Percentiles rank a stretch among this genome's conserved stretches.
Evolutionary conservation across 2,329 filamentous ascomycete species (phyloP).

Genomic region (Fusarium continuum): DNA sequence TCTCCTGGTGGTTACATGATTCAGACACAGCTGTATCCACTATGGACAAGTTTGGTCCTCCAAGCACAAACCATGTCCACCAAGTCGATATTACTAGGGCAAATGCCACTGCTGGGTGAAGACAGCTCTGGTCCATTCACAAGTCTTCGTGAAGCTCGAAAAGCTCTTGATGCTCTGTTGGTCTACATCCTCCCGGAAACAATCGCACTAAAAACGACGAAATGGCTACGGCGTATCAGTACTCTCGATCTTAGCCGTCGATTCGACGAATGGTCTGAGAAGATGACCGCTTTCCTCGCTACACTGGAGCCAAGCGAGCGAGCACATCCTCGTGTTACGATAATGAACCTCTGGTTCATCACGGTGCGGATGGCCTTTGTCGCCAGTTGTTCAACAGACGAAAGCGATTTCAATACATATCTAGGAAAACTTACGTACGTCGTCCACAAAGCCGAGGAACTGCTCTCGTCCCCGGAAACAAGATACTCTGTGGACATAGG

Average conservation of each 20-base stretch:
- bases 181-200: constrained; percentile 18
- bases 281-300: constrained; percentile 5
- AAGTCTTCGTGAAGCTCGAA: constrained; percentile 12
- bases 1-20: too few relatives aligned
- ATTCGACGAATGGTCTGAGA: constrained; percentile 6
- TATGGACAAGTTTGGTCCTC: constrained; percentile 23
- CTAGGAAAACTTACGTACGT: constrained; percentile 11
- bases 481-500: constrained; percentile 21
- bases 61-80: constrained; percentile 21
- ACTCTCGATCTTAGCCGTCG: background rate
- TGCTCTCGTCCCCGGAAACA: background rate
- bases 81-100: background rate
- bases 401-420: constrained; percentile 7
- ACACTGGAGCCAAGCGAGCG: background rate
- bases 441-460: background rate
- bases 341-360: constrained; percentile 25
- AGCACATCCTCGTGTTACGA: background rate
- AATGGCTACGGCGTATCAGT: background rate
- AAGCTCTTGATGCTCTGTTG: constrained; percentile 15
- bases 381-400: background rate
- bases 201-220: background rate
- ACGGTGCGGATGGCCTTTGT: constrained; percentile 11
- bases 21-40: too few relatives aligned
- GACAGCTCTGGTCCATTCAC: background rate
- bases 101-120: background rate